Conservation (phyloP, 2,329 filamentous ascomycete genomes). For the Xylogone sp. region DNA sequence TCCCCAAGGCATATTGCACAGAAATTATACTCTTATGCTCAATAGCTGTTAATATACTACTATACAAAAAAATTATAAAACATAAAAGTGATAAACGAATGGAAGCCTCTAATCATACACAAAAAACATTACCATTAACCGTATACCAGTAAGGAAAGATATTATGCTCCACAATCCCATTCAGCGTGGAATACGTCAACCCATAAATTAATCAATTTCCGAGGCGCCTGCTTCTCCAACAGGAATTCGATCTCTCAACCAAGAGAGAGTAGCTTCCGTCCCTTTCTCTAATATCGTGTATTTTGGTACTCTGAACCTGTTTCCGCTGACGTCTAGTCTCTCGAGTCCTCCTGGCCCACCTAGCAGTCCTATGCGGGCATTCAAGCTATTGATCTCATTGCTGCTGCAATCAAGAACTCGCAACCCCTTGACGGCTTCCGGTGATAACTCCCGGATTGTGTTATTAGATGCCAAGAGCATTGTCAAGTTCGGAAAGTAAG, state of each 20-base stretch:
- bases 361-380: slow-evolving; percentile 75
- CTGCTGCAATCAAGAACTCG: slow-evolving; percentile 75
- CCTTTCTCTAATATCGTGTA: slow-evolving; percentile 82
- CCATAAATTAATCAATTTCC: slow-evolving; percentile 19
- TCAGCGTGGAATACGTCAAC: background rate
- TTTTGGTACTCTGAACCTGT: slow-evolving; percentile 82
- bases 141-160: background rate
- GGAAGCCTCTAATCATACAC: background rate
- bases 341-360: slow-evolving; percentile 57
- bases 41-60: background rate
- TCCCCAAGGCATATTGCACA: no score
- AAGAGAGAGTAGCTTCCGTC: slow-evolving; percentile 78
- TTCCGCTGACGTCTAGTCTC: slow-evolving; percentile 75
- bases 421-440: slow-evolving; percentile 70
- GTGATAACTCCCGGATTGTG: slow-evolving; percentile 67
- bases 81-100: background rate
- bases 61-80: background rate
- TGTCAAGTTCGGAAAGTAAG: slow-evolving; percentile 65
- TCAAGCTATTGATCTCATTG: slow-evolving; percentile 80
- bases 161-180: background rate
- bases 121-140: background rate
- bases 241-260: slow-evolving; percentile 76
- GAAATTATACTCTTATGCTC: no score
- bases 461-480: slow-evolving; percentile 78
- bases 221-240: slow-evolving; percentile 29